Base-by-base conservation (phyloP, 768 basidiomycete genomes). In the Punctularia strigosozonata region DNA sequence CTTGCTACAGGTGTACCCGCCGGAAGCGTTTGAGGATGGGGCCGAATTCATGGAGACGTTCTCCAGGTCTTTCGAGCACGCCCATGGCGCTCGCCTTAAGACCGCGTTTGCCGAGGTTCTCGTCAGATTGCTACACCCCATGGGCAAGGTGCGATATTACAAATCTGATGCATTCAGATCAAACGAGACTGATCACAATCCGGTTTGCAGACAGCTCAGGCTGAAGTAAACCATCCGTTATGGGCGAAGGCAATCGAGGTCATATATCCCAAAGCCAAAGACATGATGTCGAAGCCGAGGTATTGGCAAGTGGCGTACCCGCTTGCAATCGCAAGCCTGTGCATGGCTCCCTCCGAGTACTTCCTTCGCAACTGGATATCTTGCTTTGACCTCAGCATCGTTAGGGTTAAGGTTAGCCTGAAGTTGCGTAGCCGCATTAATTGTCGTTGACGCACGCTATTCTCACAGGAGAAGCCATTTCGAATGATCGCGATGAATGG, bases 231-330 rank as follows among this genome's bases (percentile, higher is more conserved):
- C 50, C 83, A 92, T 56, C 91, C 91, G 0, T 71, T 84, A 47
- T 97, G 91, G 91, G 87, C 81, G 4, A 89, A 87, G 54, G 90
- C 91, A 0, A 83, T 91, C 22, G 82, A 90, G 54, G 63, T 70
- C 10, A 86, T 92, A 24, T 79, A 77, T 53, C 81, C 83, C 2
- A 86, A 81, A 52, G 83, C 84, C 2, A 70, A 73, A 44, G 84
- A 87, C 39, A 82, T 91, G 80, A 78, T 85, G 65, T 63, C 69
- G 26, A 94, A 94, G 56, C 85, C 82, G 6, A 75, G 88, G 15
- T 95, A 95, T 56, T 92, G 91, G 89, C 68, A 71, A 32, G 73
- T 75, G 0, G 88, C 88, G 1, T 92, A 87, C 54, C 87, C 90
- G 2, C 61, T 97, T 28, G 77, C 79, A 17, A 75, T 92, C 14